Evolutionary conservation across 108 stramenopile genomes (phyloP).

Genomic region (Craspedostauros australis): DNA sequence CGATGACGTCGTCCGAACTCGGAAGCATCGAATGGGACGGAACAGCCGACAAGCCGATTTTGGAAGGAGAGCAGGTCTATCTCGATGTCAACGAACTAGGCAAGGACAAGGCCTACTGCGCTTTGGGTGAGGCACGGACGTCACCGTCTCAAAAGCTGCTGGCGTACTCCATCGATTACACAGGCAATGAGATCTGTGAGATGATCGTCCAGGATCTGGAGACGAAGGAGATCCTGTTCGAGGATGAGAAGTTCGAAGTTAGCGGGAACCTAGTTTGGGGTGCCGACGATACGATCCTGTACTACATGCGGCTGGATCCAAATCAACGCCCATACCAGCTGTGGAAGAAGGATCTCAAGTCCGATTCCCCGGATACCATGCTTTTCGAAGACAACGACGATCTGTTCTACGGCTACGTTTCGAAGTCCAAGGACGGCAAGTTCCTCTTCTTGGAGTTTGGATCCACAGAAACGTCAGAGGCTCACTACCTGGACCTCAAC

Average conservation of each 20-base stretch:
- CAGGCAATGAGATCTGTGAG: slow-evolving; percentile 87
- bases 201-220: slow-evolving; percentile 65
- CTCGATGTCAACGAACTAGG: slow-evolving; percentile 88
- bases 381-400: slow-evolving; percentile 80
- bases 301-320: slow-evolving; percentile 83
- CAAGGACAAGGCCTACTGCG: slow-evolving; percentile 74
- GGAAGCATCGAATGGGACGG: slow-evolving; percentile 53
- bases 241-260: slow-evolving; percentile 53
- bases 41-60: slow-evolving; percentile 43
- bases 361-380: slow-evolving; percentile 34
- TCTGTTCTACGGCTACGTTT: slow-evolving; percentile 45
- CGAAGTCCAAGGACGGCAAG: slow-evolving; percentile 50
- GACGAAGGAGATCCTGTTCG: slow-evolving; percentile 46
- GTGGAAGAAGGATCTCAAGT: slow-evolving; percentile 30
- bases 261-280: slow-evolving; percentile 67
- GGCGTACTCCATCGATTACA: slow-evolving; percentile 87
- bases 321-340: slow-evolving; percentile 70
- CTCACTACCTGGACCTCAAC: slow-evolving; percentile 54
- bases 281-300: slow-evolving; percentile 61
- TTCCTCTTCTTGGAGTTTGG: slow-evolving; percentile 49
- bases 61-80: slow-evolving; percentile 64
- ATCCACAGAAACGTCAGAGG: slow-evolving; percentile 81
- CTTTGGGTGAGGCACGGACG: slow-evolving; percentile 49
- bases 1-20: slow-evolving; percentile 11
- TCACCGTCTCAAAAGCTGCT: slow-evolving; percentile 59